Percentiles rank a stretch among this genome's conserved stretches.
phyloP scores from a whole-genome alignment of 2,329 filamentous ascomycete genomes.

The Botrytis elliptica region DNA sequence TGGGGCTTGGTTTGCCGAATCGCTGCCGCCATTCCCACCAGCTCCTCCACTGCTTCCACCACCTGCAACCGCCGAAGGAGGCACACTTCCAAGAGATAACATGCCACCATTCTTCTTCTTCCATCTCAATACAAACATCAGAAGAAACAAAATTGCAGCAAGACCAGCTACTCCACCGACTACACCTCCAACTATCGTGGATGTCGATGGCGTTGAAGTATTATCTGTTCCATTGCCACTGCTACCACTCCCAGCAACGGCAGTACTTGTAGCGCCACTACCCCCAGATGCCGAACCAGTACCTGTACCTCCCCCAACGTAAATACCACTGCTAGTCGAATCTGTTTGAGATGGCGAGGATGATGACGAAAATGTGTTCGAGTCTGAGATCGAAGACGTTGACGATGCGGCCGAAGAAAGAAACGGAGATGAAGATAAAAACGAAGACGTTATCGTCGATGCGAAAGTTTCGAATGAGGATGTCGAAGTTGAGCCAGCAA shows the following conservation, averaged over 20 bases:
- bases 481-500: conserved; percentile 13
- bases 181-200: conserved; percentile 37
- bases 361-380: conserved; percentile 17
- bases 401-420: conserved; percentile 20
- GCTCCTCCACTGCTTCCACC: conserved; percentile 41
- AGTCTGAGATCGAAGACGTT: conserved; percentile 12
- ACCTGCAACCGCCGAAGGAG: conserved; percentile 37
- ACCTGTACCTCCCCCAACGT: conserved; percentile 22
- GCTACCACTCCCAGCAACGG: conserved; percentile 26
- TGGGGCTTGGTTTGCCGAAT: conserved; percentile 27
- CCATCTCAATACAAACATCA: conserved; percentile 54
- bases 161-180: conserved; percentile 51
- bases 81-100: conserved; percentile 43
- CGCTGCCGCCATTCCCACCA: conserved; percentile 37
- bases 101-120: conserved; percentile 50
- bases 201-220: conserved; percentile 30
- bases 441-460: conserved; percentile 19
- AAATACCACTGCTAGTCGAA: conserved; percentile 20
- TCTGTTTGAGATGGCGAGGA: conserved; percentile 16
- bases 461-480: conserved; percentile 24
- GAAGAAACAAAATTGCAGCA: conserved; percentile 54
- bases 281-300: conserved; percentile 18
- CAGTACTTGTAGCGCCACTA: conserved; percentile 27
- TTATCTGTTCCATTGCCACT: conserved; percentile 22
- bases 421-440: conserved; percentile 13